Base-by-base conservation (phyloP, 2,329 filamentous ascomycete genomes). In the Xylaria sp. region DNA sequence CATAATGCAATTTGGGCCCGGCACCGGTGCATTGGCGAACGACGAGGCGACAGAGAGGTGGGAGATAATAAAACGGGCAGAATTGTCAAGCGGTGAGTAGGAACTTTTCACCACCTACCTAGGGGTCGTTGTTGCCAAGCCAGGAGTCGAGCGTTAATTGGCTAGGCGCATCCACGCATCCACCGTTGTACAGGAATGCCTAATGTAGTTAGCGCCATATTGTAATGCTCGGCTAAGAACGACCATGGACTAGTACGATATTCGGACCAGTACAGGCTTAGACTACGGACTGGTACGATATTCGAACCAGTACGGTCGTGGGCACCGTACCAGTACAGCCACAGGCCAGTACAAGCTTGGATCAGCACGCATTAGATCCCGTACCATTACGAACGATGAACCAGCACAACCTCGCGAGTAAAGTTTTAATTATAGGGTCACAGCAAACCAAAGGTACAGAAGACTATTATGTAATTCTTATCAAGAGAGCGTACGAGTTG, bases 1-100 rank as follows among this genome's bases (percentile, higher is more conserved):
- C 93, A 95, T 95, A 75, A 78, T 82, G 79, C 64, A 55, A 42
- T 44, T n/a, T 29, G 64, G 64, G 54, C 44, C 54, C 40, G 47
- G 69, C 51, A 53, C 72, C 65, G 72, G 65, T 68, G 63, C 57
- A 64, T 61, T 25, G 50, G 50, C 29, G 40, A 63, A 10, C 58
- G 8, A 16, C 27, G 51, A 54, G 18, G 51, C 57, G 65, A 62
- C 63, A 60, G 61, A 62, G n/a, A 58, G 59, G 59, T 71, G 63
- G 62, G 68, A 70, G 66, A 74, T 73, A 71, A 75, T 74, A 75
- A 75, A 72, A 73, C 73, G 66, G 76, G 74, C 75, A 77, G 75
- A 76, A 77, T 76, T 53, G n/a, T 68, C 70, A 73, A 75, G 75
- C 75, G 75, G 75, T 77, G 75, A 76, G 71, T 63, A 47, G 51